Base-by-base conservation (phyloP, 2,329 filamentous ascomycete genomes). In the Ophiostoma montium region DNA sequence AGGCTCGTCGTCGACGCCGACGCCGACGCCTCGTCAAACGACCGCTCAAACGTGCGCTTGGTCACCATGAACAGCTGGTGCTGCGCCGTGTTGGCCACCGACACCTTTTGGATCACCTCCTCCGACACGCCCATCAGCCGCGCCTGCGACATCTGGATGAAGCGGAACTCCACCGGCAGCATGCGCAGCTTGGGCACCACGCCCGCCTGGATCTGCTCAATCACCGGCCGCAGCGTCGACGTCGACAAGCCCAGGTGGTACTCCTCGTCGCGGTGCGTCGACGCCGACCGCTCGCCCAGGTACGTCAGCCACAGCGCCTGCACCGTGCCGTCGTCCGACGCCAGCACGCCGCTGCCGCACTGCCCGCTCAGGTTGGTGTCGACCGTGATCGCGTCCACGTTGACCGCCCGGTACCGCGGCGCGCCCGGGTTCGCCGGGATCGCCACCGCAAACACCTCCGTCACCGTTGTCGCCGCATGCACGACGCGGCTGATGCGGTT, bases 301-400 rank as follows among this genome's bases (percentile, higher is more conserved):
- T 98, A 98, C 7, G 89, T 95, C 48, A 98, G 72, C 94, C 94
- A 98, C 30, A 98, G 70, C 2, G 92, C 92, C 63, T 95, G 88
- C 0, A 98, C 89, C 5, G 86, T 88, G 19, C 92, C 92, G 57
- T 95, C 86, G 55, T 90, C 82, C 3, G 85, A 80, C 13, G 95
- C 80, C 35, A 98, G 75, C 1, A 96, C 94, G 61, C 94, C 94
- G 54, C 87, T 95, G 49, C 89, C 90, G 61, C 92, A 96, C 60
- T 95, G 88, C 2, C 83, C 82, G 52, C 87, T 90, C 5, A 98
- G 74, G 54, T 82, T 89, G 4, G 90, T 96, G 61, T 98, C 92
- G 27, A 98, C 88, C 0, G 90, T 96, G 60, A 98, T 94, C 44
- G 92, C 92, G 62, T 96, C 92, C 11, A 96, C 79, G 58, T 98